A percentile compares a stretch with the other conserved stretches of the same genome.
These are phyloP conservation scores for Shiraia bambusicola DNA, from an alignment of 2,329 filamentous ascomycete genomes.

Conservation along the genomic window DNA sequence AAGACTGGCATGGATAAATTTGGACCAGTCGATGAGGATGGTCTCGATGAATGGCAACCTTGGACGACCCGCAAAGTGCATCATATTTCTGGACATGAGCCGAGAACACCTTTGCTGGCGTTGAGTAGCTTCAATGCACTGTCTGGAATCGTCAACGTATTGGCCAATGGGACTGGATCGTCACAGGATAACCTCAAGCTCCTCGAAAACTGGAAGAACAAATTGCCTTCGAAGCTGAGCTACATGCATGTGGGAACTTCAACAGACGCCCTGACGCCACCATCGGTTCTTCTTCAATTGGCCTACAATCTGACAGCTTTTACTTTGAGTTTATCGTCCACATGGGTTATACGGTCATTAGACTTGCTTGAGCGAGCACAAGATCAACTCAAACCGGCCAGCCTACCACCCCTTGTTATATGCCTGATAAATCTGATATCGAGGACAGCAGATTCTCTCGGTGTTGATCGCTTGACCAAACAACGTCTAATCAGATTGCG, in stretches of 20 bases:
- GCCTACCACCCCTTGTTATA: conserved; percentile 31
- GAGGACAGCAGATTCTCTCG: conserved; percentile 14
- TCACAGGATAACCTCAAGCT: conserved; percentile 36
- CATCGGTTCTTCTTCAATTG: conserved; percentile 30
- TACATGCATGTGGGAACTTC: conserved; percentile 18
- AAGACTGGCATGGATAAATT: conserved; percentile 51
- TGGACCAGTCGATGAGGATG: conserved; percentile 62
- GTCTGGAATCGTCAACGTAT: conserved; percentile 35
- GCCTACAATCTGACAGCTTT: conserved; percentile 29
- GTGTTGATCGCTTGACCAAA: conserved; percentile 16
- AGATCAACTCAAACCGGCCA: conserved; percentile 23
- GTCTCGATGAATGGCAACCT: conserved; percentile 72
- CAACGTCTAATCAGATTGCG: conserved; percentile 22
- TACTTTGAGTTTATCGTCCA: conserved; percentile 22
- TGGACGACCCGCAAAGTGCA: conserved; percentile 63
- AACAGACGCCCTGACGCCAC: conserved; percentile 23
- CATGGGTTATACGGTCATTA: conserved; percentile 19
- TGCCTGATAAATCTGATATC: conserved; percentile 27
- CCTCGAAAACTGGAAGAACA: conserved; percentile 42
- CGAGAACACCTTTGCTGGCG: conserved; percentile 42
- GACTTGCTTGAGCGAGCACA: conserved; percentile 29
- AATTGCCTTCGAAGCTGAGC: conserved; percentile 27
- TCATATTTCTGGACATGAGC: conserved; percentile 23
- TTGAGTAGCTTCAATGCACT: conserved; percentile 58
- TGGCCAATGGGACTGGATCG: conserved; percentile 15